Conservation (phyloP, 176 grass and related monocot genomes). For the Ampelocalamus luodianensis region DNA sequence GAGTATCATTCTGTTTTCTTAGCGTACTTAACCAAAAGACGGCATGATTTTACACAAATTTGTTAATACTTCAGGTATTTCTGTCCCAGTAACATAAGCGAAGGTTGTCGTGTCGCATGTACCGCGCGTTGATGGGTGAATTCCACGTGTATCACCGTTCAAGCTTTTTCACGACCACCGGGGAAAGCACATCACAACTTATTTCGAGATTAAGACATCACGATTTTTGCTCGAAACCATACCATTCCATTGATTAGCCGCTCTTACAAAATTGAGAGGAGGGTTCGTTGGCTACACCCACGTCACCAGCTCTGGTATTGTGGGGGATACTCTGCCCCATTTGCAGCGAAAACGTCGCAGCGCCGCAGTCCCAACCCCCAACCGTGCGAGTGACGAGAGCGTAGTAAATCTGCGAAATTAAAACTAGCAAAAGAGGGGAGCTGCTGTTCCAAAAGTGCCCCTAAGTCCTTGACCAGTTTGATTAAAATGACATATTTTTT, state of each 20-base stretch:
- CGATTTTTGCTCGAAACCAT: neutral
- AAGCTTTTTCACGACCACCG: neutral
- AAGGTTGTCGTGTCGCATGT: neutral
- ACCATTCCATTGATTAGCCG: slow-evolving; percentile 9
- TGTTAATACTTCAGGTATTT: too few relatives aligned
- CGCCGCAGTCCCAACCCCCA: slow-evolving; percentile 38
- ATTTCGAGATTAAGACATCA: neutral
- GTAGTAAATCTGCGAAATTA: slow-evolving; percentile 23
- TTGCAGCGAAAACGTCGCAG: slow-evolving; percentile 33
- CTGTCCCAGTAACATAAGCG: neutral
- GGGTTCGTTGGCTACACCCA: neutral
- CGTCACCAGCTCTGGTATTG: neutral
- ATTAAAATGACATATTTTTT: too few relatives aligned
- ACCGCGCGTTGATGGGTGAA: neutral
- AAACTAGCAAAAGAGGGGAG: slow-evolving; percentile 6
- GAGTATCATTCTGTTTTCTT: too few relatives aligned
- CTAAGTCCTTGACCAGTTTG: neutral
- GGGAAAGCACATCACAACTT: neutral
- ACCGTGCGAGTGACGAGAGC: neutral
- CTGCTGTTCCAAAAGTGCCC: neutral
- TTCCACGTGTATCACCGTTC: neutral
- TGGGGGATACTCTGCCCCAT: neutral
- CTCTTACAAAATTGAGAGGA: neutral
- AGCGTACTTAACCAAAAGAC: neutral
- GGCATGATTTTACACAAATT: too few relatives aligned